Conservation (phyloP, 257 asterid species). For the Fraxinus americana region DNA sequence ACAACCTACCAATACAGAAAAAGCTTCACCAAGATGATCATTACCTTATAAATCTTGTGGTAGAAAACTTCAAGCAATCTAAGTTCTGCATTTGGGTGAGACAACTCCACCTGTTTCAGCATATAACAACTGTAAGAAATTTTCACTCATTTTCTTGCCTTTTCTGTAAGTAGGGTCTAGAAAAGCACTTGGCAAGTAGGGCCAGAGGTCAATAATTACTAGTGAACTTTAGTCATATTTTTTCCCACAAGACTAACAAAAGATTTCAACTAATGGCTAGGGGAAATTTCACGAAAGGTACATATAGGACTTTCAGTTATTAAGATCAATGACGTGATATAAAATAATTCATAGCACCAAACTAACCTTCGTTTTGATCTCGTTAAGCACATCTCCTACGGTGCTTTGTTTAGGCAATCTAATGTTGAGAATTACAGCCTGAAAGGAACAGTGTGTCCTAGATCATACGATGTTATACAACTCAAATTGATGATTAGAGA, state of each 20-base stretch:
- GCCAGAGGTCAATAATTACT: not conserved
- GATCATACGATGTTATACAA: conserved; percentile 5
- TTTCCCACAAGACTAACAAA: not conserved
- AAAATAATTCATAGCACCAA: conserved; percentile 2
- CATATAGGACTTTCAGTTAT: not conserved
- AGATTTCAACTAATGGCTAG: not conserved
- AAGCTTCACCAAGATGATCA: conserved; percentile 14
- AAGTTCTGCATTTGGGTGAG: conserved; percentile 69
- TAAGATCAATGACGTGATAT: conserved; percentile 6
- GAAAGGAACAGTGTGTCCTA: conserved; percentile 28
- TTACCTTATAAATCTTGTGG: conserved; percentile 72
- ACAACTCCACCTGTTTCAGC: conserved; percentile 52
- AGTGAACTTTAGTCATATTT: conserved; percentile 6
- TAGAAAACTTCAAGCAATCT: conserved; percentile 69
- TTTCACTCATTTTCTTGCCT: not conserved
- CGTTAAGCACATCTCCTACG: conserved; percentile 95
- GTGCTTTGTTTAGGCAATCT: conserved; percentile 92
- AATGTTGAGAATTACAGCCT: conserved; percentile 83
- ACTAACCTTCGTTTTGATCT: conserved; percentile 86
- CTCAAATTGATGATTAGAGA: conserved; percentile 11
- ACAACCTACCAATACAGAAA: conserved; percentile 3
- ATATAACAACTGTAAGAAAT: conserved; percentile 21
- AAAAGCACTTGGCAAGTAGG: not conserved
- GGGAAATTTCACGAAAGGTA: not conserved
- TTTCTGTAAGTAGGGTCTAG: not conserved